phyloP scores from a whole-genome alignment of 2,329 filamentous ascomycete genomes.

The Ophiostoma quercus region DNA sequence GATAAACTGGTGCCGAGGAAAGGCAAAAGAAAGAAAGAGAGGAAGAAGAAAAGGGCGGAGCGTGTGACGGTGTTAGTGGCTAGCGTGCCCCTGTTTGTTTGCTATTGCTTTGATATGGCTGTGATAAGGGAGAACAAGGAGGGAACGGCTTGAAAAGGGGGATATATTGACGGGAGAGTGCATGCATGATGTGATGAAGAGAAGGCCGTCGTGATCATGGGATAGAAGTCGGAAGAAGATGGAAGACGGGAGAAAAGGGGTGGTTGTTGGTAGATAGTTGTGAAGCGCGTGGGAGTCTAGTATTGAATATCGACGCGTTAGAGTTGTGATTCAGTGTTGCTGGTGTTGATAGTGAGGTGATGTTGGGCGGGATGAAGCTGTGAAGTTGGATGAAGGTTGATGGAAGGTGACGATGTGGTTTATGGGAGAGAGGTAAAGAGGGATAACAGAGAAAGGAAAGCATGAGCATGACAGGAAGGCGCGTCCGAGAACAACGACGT shows the following conservation, averaged over 20 bases:
- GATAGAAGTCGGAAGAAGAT: not conserved
- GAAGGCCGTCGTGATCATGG: not conserved
- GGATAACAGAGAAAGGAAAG: not conserved
- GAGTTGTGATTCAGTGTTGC: not conserved
- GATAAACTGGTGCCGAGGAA: constrained; percentile 1
- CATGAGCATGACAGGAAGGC: not conserved
- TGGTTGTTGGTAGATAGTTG: not conserved
- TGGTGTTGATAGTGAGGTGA: not conserved
- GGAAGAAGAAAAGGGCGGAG: not conserved
- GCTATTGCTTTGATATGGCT: not conserved
- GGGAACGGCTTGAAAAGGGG: not conserved
- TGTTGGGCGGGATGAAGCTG: not conserved
- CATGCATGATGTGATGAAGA: not conserved
- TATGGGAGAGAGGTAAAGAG: not conserved
- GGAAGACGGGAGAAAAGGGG: not conserved
- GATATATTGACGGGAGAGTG: not conserved
- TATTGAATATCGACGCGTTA: not conserved
- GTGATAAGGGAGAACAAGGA: not conserved
- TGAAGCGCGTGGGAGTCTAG: not conserved
- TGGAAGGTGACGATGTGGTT: not conserved
- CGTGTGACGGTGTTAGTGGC: not conserved
- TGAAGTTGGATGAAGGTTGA: not conserved
- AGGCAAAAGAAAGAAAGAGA: not conserved
- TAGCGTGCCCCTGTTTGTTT: not conserved
- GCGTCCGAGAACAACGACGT: constrained; percentile 7